These are phyloP conservation scores for Curvularia verruculosa DNA, from an alignment of 2,329 filamentous ascomycete species.

Conservation along the genomic window DNA sequence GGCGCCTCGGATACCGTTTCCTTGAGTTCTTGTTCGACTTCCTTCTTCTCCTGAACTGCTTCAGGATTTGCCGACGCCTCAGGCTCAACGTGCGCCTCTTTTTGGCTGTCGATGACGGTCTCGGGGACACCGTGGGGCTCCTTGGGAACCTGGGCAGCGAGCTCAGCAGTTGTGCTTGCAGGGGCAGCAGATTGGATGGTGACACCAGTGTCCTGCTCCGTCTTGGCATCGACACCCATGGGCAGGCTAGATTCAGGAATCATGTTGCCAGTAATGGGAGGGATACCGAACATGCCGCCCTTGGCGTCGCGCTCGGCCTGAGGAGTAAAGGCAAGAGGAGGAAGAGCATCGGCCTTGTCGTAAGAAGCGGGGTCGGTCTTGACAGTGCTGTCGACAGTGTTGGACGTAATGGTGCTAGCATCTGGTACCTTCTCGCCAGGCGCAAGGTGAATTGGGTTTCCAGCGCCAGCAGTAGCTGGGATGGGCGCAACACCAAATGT, in stretches of 20 bases:
- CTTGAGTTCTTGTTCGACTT: slow-evolving; percentile 73
- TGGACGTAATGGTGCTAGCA: slow-evolving; percentile 65
- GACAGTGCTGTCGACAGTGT: slow-evolving; percentile 68
- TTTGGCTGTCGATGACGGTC: slow-evolving; percentile 74
- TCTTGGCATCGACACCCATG: slow-evolving; percentile 59
- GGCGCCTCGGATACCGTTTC: slow-evolving; percentile 64
- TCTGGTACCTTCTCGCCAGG: slow-evolving; percentile 84
- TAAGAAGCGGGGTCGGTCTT: slow-evolving; percentile 79
- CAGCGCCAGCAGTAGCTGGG: slow-evolving; percentile 62
- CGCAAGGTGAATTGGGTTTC: slow-evolving; percentile 80
- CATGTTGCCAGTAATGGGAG: slow-evolving; percentile 63
- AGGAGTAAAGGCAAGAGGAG: slow-evolving; percentile 54
- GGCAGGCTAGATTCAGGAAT: slow-evolving; percentile 86
- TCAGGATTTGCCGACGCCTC: slow-evolving; percentile 70
- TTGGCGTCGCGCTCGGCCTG: slow-evolving; percentile 52
- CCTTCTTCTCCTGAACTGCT: slow-evolving; percentile 73
- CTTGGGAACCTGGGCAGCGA: slow-evolving; percentile 54
- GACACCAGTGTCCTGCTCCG: slow-evolving; percentile 47
- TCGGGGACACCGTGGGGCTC: slow-evolving; percentile 59
- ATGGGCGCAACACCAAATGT: slow-evolving; percentile 64
- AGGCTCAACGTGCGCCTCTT: slow-evolving; percentile 66
- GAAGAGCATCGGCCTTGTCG: slow-evolving; percentile 72
- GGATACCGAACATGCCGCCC: slow-evolving; percentile 54
- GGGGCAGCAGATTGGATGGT: slow-evolving; percentile 53
- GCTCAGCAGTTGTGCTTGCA: slow-evolving; percentile 54